Percentiles rank a stretch among this genome's conserved stretches.
phyloP scores from a whole-genome alignment of 1,284 basidiomycete species.

The Coniferiporia weirii region DNA sequence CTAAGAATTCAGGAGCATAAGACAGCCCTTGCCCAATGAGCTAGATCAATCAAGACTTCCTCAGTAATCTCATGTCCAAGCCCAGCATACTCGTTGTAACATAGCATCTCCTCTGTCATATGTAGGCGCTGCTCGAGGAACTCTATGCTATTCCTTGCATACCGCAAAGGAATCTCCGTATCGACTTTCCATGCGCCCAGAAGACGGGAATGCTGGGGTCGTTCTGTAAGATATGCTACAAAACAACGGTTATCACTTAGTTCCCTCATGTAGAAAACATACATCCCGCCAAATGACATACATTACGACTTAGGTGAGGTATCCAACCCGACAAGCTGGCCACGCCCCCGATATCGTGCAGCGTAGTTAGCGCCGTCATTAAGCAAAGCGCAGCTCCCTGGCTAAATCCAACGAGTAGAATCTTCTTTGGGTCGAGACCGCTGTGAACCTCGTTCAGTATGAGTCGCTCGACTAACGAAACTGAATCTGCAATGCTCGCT shows the following conservation, averaged over 20 bases:
- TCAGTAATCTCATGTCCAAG: conserved; percentile 34
- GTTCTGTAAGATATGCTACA: conserved; percentile 30
- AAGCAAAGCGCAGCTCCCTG: conserved; percentile 40
- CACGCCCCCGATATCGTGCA: conserved; percentile 40
- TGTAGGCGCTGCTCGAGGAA: conserved; percentile 31
- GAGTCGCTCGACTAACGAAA: conserved; percentile 33
- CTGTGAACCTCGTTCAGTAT: conserved; percentile 35
- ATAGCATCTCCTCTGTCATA: conserved; percentile 25
- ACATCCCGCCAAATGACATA: conserved; percentile 19
- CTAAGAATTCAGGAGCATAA: background rate
- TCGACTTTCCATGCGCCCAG: conserved; percentile 39
- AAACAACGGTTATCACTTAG: background rate
- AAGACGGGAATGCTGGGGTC: conserved; percentile 35
- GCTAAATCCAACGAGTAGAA: conserved; percentile 41
- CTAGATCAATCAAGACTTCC: conserved; percentile 33
- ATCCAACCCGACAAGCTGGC: conserved; percentile 42
- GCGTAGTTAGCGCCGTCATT: conserved; percentile 35
- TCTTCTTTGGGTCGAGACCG: conserved; percentile 32
- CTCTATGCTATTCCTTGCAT: conserved; percentile 30
- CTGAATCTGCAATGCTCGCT: conserved; percentile 32
- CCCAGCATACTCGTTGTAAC: conserved; percentile 30
- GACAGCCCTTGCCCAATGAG: conserved; percentile 35
- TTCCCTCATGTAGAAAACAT: background rate
- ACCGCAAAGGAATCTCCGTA: conserved; percentile 33
- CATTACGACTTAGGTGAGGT: conserved; percentile 31